Conservation (phyloP, 1,284 basidiomycete species). For the Thecaphora thlaspeos region DNA sequence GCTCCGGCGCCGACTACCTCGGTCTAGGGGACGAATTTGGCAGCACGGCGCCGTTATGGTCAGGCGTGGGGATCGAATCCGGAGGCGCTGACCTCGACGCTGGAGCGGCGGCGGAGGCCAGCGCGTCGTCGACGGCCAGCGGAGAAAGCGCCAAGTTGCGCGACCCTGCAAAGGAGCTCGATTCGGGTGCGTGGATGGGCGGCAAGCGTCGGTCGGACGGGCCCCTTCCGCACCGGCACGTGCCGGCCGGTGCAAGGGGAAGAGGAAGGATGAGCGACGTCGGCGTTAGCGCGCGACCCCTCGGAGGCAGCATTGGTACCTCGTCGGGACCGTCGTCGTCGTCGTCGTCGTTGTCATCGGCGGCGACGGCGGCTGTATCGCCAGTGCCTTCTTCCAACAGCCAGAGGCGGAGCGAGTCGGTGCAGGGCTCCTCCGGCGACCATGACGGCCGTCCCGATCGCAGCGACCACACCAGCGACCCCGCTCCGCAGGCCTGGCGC, state of each 20-base stretch:
- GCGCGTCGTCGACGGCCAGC: too few species aligned
- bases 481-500: constrained; percentile 9
- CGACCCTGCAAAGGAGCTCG: neutral
- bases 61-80: neutral
- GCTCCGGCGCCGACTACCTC: constrained; percentile 20
- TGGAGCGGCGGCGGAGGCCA: too few species aligned
- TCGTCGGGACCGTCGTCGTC: neutral
- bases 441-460: neutral
- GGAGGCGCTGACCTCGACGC: too few species aligned
- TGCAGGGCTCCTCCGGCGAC: too few species aligned
- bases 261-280: neutral
- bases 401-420: too few species aligned
- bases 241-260: neutral
- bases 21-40: constrained; percentile 16
- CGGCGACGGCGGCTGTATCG: too few species aligned
- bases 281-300: neutral
- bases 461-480: constrained; percentile 6
- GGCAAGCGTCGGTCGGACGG: neutral
- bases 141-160: too few species aligned
- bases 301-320: neutral
- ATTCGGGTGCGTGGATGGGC: neutral
- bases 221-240: constrained; percentile 1
- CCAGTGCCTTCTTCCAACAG: too few species aligned
- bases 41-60: constrained; percentile 16
- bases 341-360: neutral